Base-by-base conservation (phyloP, 2,329 filamentous ascomycete genomes). In the Ophiostoma himal-ulmi region DNA sequence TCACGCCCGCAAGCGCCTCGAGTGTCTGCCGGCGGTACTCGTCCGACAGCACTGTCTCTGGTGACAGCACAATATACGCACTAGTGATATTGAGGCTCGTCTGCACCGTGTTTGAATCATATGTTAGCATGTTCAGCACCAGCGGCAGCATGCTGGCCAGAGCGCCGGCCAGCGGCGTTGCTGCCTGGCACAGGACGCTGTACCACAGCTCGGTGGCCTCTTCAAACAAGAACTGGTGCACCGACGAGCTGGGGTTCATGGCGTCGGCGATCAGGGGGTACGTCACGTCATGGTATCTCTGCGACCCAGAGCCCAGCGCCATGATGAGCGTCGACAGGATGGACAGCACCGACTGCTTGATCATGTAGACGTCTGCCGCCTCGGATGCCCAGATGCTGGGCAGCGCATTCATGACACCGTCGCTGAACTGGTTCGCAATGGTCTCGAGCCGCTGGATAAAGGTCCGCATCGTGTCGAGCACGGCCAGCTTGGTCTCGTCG, bases 191-290 rank as follows among this genome's bases (percentile, higher is more conserved):
- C 52, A 94, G 79, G 13, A 97, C 88, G 1, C 90, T 87, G 44
- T 86, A 85, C 94, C 94, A 98, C 3, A 99, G 85, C 70, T 97
- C 94, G 17, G 98, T 83, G 0, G 93, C 92, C 78, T 99, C 95
- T 73, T 98, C 95, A 14, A 97, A 87, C 13, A 99, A 86, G 76
- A 96, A 95, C 1, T 94, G 81, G 74, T 92, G 88, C 60, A 91
- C 84, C 54, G 91, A 87, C 1, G 92, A 95, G 13, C 86, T 87
- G 2, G 90, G 89, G 71, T 94, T 87, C 48, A 95, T 88, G 1
- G 93, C 93, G 75, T 91, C 90, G 65, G 88, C 84, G 60, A 99
- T 90, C 68, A 98, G 85, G 0, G 94, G 94, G 22, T 97, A 81
- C 75, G 97, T 91, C 69, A 94, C 83, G 20, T 84, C 80, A 73